Evolutionary conservation across 208 protist genomes (phyloP), one percentile per base, ranked within the genome.

Genomic region (Wallacemonas sp.): DNA sequence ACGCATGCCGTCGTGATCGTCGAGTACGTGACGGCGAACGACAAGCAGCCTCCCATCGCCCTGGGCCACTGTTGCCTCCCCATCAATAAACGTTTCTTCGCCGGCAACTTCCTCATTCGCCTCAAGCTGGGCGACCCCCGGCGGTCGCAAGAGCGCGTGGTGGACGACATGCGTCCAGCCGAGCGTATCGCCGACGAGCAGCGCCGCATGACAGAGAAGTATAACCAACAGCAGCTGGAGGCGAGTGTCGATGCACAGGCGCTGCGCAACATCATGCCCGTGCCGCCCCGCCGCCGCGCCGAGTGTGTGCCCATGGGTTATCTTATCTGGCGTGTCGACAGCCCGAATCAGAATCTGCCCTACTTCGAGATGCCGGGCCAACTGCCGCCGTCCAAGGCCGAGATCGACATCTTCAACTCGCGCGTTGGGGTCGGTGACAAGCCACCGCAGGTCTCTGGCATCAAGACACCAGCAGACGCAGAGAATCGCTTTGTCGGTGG

Each of bases 111-210:
- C 36, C 15, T 89, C 15, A 73, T 63, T 44, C 87, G 87, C 38
- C 29, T 93, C 26, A 75, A 77, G 57, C 2, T 82, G 33, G 87
- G 87, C 19, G 87, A 93, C 66, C 87, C 87, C 12, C 78, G 87
- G 9, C 79, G 79, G 24, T 83, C 87, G 34, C 65, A 78, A 37
- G 73, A 80, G 54, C 78, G 87, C 8, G 58, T 54, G 33, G 22
- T 78, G 3, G 65, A 78, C 15, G 81, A 84, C 17, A 46, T 66
- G 10, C 77, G 81, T 12, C 62, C 72, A 3, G 39, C 63, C 29
- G 69, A 79, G 1, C 74, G 78, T 53, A 69, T 87, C 46, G 44
- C 22, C 27, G 73, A 83, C 15, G 76, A 83, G 62, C 74, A 87
- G 53, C 41, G 59, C 22, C 45, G 68, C 5, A 55, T 60, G 17